Base-by-base conservation (phyloP, 306 rosid genomes). In the Sesbania bispinosa region DNA sequence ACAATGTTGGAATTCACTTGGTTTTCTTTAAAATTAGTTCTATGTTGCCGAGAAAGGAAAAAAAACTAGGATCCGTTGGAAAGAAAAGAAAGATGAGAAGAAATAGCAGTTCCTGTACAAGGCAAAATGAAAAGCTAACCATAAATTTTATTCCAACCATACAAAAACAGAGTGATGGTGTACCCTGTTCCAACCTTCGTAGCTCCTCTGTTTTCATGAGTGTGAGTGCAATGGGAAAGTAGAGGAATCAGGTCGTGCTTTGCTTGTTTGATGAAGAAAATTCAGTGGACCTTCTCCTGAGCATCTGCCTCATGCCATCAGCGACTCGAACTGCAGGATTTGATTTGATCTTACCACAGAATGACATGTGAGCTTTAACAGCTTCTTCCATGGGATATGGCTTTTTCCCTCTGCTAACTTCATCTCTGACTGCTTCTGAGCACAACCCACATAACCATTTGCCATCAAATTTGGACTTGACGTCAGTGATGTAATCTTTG, bases 391-490 rank as follows among this genome's bases (percentile, higher is more conserved):
- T 81, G 1, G 77, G 77, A 2, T 71, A 77, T 10, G 74, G 71
- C 57, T 29, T 84, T 21, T 90, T 87, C 10, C 77, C 88, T 71
- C 88, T 80, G 76, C 57, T 84, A 23, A 86, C 81, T 66, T 93
- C 96, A 21, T 93, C 94, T 67, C 92, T 85, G 0, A 93, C 98
- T 8, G 96, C 98, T 75, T 93, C 97, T 41, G 97, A 90, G 78
- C 98, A 93, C 75, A 93, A 65, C 77, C 98, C 98, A 85, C 98
- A 93, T 0, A 93, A 79, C 97, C 97, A 93, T 87, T 88, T 90
- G 0, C 88, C 94, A 23, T 88, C 88, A 26, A 93, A 93, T 41
- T 85, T 88, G 4, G 85, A 82, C 87, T 88, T 88, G 39, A 90
- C 92, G 6, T 85, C 86, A 0, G 39, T 76, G 52, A 90, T 93